Conservation (phyloP, 2,329 filamentous ascomycete species). For the Diaporthe batatas region DNA sequence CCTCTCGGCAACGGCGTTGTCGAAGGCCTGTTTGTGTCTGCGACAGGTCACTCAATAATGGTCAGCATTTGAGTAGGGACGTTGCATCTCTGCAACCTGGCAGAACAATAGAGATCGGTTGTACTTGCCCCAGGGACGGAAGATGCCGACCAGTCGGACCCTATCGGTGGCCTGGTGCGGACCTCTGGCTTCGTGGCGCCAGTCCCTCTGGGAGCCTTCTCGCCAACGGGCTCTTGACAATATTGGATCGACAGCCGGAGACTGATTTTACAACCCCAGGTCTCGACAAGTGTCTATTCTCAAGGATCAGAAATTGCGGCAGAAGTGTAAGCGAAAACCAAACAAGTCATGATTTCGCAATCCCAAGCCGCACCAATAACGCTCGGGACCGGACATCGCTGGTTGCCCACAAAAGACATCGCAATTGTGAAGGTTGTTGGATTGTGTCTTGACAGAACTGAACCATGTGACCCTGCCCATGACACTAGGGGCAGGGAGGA, state of each 20-base stretch:
- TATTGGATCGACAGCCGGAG: conserved; percentile 5
- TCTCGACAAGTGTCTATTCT: background rate
- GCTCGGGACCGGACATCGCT: background rate
- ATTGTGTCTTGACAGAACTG: background rate
- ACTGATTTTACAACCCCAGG: background rate
- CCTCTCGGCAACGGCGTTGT: conserved; percentile 24
- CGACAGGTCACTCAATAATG: conserved; percentile 20
- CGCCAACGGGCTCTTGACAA: conserved; percentile 14
- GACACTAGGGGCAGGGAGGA: background rate
- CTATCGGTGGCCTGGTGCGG: conserved; percentile 35
- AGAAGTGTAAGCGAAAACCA: background rate
- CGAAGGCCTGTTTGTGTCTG: background rate
- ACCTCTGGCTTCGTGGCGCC: conserved; percentile 36
- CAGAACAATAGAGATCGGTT: conserved; percentile 29
- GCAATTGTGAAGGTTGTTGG: background rate
- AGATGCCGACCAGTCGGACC: conserved; percentile 37
- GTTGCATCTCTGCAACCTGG: conserved; percentile 15
- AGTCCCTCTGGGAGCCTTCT: conserved; percentile 5
- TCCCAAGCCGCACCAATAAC: conserved; percentile 4
- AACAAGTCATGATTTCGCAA: conserved; percentile 5
- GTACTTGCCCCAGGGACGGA: conserved; percentile 30
- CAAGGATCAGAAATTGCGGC: conserved; percentile 7
- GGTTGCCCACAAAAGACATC: background rate
- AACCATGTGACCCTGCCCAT: conserved; percentile 4
- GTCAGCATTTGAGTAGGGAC: conserved; percentile 24